Evolutionary conservation across 108 stramenopile species (phyloP).

Genomic region (Pseudonitzschia multiseries): DNA sequence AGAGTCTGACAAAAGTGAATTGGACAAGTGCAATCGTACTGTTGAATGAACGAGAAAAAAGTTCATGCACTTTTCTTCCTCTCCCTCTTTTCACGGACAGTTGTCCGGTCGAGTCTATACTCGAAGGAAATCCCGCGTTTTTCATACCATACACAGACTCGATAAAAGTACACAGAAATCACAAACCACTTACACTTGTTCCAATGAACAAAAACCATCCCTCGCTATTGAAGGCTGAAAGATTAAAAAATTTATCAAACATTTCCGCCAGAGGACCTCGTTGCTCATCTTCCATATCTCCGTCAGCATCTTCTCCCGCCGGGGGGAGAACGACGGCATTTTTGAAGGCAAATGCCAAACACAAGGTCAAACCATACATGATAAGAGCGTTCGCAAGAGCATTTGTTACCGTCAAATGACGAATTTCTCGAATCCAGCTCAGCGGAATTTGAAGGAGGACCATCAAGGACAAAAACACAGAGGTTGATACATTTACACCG

Average conservation of each 20-base stretch:
- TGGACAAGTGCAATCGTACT: background rate
- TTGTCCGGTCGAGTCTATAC: too few species aligned
- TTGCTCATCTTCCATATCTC: background rate
- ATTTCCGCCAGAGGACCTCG: background rate
- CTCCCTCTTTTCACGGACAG: too few species aligned
- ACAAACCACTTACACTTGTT: conserved; percentile 32
- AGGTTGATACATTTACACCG: conserved; percentile 19
- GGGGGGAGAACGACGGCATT: background rate
- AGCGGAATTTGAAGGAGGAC: conserved; percentile 42
- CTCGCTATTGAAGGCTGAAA: conserved; percentile 13
- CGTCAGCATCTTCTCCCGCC: background rate
- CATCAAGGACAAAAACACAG: conserved; percentile 34
- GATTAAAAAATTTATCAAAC: conserved; percentile 17
- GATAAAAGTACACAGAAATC: background rate
- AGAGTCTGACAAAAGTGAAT: background rate
- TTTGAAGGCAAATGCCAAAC: conserved; percentile 38
- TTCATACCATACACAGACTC: background rate
- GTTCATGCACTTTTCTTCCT: too few species aligned
- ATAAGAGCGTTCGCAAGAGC: conserved; percentile 49
- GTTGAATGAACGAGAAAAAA: background rate
- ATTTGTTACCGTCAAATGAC: conserved; percentile 48
- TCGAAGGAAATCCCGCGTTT: too few species aligned
- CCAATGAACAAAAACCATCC: conserved; percentile 62
- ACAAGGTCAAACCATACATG: conserved; percentile 40
- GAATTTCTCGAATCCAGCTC: conserved; percentile 50